Evolutionary conservation across 371 early-diverging fungal genomes (phyloP).

Genomic region (Parasitella parasitica): DNA sequence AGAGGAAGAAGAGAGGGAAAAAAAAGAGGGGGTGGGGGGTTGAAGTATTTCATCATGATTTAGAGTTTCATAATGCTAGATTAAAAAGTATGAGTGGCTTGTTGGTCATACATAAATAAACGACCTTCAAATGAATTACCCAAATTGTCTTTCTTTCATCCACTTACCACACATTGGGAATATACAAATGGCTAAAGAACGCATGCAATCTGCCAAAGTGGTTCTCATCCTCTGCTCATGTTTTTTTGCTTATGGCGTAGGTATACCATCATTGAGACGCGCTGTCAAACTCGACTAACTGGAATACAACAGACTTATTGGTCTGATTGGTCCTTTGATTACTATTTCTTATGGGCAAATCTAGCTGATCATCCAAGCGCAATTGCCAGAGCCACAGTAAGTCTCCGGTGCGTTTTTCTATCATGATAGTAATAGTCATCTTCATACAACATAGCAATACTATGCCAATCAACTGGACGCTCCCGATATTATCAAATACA

Average conservation of each 20-base stretch:
- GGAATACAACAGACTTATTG: slow-evolving; percentile 35
- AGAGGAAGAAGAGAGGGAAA: slow-evolving; percentile 1
- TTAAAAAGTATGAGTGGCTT: not conserved
- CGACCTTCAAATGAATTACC: too few species aligned
- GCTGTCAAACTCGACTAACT: not conserved
- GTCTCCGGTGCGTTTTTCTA: too few species aligned
- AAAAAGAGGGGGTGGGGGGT: not conserved
- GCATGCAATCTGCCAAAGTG: slow-evolving; percentile 44
- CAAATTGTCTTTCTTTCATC: not conserved
- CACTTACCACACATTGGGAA: not conserved
- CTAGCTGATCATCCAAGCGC: slow-evolving; percentile 44
- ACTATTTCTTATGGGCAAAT: slow-evolving; percentile 48
- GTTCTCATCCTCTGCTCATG: slow-evolving; percentile 49
- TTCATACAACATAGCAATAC: slow-evolving; percentile 25
- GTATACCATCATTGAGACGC: not conserved
- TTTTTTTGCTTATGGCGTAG: slow-evolving; percentile 53
- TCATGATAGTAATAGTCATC: not conserved
- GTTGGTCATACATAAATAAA: not conserved
- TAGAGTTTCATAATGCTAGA: not conserved
- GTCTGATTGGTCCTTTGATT: slow-evolving; percentile 55
- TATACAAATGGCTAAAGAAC: slow-evolving; percentile 26
- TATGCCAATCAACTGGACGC: slow-evolving; percentile 39
- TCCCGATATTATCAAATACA: slow-evolving; percentile 47
- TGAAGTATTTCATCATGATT: not conserved
- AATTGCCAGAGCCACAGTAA: slow-evolving; percentile 43